Base-by-base conservation (phyloP, 2,329 filamentous ascomycete genomes). In the Colletotrichum sp. region DNA sequence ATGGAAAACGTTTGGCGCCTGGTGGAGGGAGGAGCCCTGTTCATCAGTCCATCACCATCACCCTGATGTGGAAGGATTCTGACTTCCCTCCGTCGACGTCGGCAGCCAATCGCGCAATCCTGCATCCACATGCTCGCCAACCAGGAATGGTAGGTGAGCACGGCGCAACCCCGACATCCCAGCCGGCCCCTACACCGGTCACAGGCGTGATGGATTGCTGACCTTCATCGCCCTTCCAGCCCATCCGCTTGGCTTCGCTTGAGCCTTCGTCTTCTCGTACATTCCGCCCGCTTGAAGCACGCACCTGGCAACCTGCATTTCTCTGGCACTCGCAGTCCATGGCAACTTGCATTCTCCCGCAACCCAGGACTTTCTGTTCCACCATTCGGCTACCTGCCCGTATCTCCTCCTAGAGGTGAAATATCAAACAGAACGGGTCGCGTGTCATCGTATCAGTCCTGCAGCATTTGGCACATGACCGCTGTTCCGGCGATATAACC, bases 91-190 rank as follows among this genome's bases (percentile, higher is more conserved):
- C 18, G 56, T 70, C 48, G 34, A 12, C 36, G 34, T 59, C 61
- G 21, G 59, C 38, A 24, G 30, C 72, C 67, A 71, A 71, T 71
- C 59, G 61, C 72, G 72, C 72, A 66, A 71, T 71, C 52, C 18
- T 52, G 62, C 73, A 62, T 52, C 73, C 69, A 69, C 63, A 32
- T 24, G 26, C 59, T 61, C 36, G 43, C 62, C 74, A 26, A 24
- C 61, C 56, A 38, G 34, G 63, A 74, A 36, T 30, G 71, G 74
- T 71, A 76, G 65, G 71, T 76, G 71, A 70, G 64, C 71, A 75
- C 34, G 63, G 69, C 63, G 26, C 70, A 43, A 64, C 28, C 70
- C 32, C 14, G 10, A 52, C 56, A 63, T 14, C 38, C 43, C 26
- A 34, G 28, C 34, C 7, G 62, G 62, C 36, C 4, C 16, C 36